Conservation (phyloP, 257 asterid species). For the Plectranthus barbatus region DNA sequence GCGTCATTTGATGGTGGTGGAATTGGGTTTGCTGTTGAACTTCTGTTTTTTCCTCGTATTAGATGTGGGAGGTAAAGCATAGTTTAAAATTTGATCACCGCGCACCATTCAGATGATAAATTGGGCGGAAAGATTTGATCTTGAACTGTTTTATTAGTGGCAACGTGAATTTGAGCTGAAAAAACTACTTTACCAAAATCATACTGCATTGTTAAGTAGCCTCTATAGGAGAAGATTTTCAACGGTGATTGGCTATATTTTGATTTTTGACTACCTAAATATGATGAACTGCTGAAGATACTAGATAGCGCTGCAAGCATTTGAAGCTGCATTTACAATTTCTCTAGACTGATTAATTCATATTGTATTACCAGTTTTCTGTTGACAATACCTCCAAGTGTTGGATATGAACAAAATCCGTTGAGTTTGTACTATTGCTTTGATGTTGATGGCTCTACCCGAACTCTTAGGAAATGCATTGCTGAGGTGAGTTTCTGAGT, state of each 20-base stretch:
- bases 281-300: neutral
- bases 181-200: neutral
- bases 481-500: conserved; percentile 63
- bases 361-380: conserved; percentile 48
- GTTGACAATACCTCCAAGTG: conserved; percentile 93
- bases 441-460: conserved; percentile 50
- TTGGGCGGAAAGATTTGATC: neutral
- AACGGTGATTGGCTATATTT: neutral
- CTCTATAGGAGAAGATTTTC: neutral
- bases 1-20: neutral
- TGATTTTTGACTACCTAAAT: neutral
- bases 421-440: conserved; percentile 86
- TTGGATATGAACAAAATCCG: conserved; percentile 93
- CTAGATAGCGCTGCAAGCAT: no score
- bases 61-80: no score
- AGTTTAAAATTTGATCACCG: no score
- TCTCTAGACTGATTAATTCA: conserved; percentile 15
- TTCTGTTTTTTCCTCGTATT: neutral
- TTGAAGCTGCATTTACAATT: conserved; percentile 10
- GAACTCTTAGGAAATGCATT: conserved; percentile 62
- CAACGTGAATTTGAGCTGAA: neutral
- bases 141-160: neutral
- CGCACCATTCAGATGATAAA: neutral
- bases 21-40: neutral
- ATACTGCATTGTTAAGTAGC: neutral